Percentiles rank a stretch among this genome's conserved stretches.
Conservation (phyloP, 2,329 filamentous ascomycete species). For the Alternaria conjuncta region DNA sequence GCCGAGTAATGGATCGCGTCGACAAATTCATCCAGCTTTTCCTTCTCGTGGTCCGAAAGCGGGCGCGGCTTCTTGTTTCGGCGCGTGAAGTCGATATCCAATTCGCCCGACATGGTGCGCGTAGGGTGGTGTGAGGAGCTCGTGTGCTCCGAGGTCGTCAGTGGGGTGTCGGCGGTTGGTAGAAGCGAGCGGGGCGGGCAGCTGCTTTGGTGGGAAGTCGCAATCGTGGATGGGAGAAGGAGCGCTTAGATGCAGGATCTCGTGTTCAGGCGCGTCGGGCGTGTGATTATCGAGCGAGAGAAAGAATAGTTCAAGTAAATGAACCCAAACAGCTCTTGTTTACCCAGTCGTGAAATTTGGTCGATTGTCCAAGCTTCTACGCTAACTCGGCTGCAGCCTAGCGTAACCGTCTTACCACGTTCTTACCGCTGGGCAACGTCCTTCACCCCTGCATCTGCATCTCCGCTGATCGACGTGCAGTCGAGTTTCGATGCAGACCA, state of each 20-base stretch:
- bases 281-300: conserved; percentile 12
- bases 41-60: conserved; percentile 80
- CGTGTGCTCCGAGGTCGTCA: conserved; percentile 37
- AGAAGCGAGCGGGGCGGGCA: conserved; percentile 25
- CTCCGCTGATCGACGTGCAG: conserved; percentile 12
- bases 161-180: conserved; percentile 24
- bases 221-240: background rate
- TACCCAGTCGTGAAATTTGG: conserved; percentile 36
- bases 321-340: conserved; percentile 33
- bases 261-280: background rate
- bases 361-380: conserved; percentile 14
- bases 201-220: conserved; percentile 2
- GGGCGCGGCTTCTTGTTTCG: conserved; percentile 86
- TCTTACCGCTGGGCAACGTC: conserved; percentile 9
- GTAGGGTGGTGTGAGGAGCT: conserved; percentile 19
- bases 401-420: conserved; percentile 18
- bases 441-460: conserved; percentile 14
- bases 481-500: background rate
- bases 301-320: conserved; percentile 20
- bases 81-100: conserved; percentile 79
- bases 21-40: conserved; percentile 86
- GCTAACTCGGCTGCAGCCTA: conserved; percentile 17
- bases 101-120: conserved; percentile 38
- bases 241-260: background rate
- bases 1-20: conserved; percentile 96